Percentiles rank a stretch among this genome's conserved stretches.
phyloP scores from a whole-genome alignment of 345 rosid genomes.

The sweet orange (Citrus sinensis) region DNA sequence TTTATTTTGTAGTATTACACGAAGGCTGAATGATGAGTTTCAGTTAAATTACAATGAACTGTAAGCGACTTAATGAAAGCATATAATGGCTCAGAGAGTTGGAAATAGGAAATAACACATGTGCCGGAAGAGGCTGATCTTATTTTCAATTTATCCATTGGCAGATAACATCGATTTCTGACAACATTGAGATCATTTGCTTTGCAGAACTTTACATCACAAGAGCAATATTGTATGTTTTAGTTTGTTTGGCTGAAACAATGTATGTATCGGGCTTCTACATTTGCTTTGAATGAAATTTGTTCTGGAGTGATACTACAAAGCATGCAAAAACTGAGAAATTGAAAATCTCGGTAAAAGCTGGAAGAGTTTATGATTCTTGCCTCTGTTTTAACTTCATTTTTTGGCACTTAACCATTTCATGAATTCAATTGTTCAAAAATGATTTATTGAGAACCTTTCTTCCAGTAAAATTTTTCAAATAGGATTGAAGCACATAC shows the following conservation, averaged over 20 bases:
- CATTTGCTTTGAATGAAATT: not conserved
- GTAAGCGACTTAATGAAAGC: not conserved
- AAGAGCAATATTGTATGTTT: not conserved
- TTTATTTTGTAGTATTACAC: not conserved
- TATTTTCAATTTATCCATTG: not conserved
- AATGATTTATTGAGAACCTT: too few species aligned
- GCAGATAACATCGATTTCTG: not conserved
- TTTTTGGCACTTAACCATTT: too few species aligned
- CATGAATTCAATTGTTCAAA: too few species aligned
- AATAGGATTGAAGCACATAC: too few species aligned
- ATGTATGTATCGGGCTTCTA: not conserved
- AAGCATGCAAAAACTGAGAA: not conserved
- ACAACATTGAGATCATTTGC: not conserved
- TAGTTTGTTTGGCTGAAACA: not conserved
- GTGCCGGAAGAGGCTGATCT: not conserved
- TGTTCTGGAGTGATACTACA: not conserved
- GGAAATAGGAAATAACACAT: not conserved
- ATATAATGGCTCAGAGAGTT: not conserved
- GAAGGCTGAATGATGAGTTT: not conserved
- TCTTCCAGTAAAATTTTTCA: too few species aligned
- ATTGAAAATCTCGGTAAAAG: not conserved
- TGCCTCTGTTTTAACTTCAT: not conserved
- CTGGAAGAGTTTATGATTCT: not conserved
- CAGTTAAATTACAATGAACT: not conserved
- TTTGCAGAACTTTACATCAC: not conserved